These are phyloP conservation scores for Phytophthora pluvialis DNA, from an alignment of 352 stramenopile genomes.

Conservation along the genomic window DNA sequence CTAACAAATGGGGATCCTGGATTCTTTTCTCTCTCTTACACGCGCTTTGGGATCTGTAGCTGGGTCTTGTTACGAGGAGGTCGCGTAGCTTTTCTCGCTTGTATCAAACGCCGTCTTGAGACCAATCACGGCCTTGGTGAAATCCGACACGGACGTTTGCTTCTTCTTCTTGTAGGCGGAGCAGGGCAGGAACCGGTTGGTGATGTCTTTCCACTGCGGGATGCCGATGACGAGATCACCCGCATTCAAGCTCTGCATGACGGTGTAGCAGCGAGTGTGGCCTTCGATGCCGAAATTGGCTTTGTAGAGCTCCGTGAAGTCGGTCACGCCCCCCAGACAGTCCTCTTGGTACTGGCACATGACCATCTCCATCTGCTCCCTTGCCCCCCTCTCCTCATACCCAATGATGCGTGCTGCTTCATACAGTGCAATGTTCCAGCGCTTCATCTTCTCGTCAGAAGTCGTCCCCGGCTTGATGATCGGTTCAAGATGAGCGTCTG, in stretches of 20 bases:
- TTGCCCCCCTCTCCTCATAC: conserved; percentile 44
- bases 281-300: conserved; percentile 56
- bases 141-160: not conserved
- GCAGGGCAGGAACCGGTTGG: conserved; percentile 44
- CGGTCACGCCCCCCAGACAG: conserved; percentile 51
- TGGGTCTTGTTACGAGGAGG: no score
- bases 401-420: conserved; percentile 52
- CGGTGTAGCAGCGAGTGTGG: conserved; percentile 55
- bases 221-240: conserved; percentile 56
- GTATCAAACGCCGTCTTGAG: not conserved
- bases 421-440: conserved; percentile 57
- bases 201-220: conserved; percentile 52
- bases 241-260: conserved; percentile 40
- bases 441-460: conserved; percentile 40
- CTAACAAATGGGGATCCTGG: no score
- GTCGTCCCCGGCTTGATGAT: conserved; percentile 26
- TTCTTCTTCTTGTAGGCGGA: conserved; percentile 14
- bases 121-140: conserved; percentile 7
- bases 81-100: no score
- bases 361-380: conserved; percentile 63
- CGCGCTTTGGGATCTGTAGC: no score
- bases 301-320: conserved; percentile 52
- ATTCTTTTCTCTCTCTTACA: no score
- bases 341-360: conserved; percentile 59
- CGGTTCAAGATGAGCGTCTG: conserved; percentile 16